Base-by-base conservation (phyloP, 2,329 filamentous ascomycete genomes). In the Cryphonectria carpinicola region DNA sequence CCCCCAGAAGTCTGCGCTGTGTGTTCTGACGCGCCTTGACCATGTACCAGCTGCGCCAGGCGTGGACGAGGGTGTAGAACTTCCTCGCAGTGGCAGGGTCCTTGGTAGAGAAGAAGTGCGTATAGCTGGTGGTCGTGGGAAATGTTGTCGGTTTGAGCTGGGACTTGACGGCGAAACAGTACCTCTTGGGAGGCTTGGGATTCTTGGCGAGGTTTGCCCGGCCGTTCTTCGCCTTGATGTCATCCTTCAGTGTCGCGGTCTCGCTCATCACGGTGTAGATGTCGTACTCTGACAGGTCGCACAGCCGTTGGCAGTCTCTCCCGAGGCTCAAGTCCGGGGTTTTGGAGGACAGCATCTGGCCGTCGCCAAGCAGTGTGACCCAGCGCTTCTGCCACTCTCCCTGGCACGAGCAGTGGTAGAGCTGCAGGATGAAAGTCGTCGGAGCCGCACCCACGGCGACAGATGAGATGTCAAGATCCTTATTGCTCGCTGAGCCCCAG, bases 11-110 rank as follows among this genome's bases (percentile, higher is more conserved):
- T 72, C 69, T 76, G 66, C 74, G 76, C 70, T 67, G 74, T 39
- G 71, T 77, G 73, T 75, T 79, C 64, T 76, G 77, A 65, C 67
- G 69, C 22, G 66, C 49, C 35, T 93, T 90, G 60, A 93, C 92
- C 10, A 98, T 82, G 77, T 97, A 97, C 94, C 94, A 97, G 79
- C 93, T 97, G 71, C 95, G 89, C 95, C 95, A 98, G 54, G 82
- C 83, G 73, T 97, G 94, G 1, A 97, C 86, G 35, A 87, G 86
- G 22, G 87, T 84, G 76, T 92, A 90, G 81, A 95, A 97, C 19
- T 84, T 82, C n/a, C 87, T 85, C 0, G 93, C 93, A 0, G 90
- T 80, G 1, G 83, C 79, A 6, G 86, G 82, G 75, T 98, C 93
- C 61, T 93, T 93, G 1, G 92, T 93, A 71, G 89, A 91, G 82